phyloP scores from a whole-genome alignment of 176 grass and related monocot genomes.

The Elaeis guineensis region DNA sequence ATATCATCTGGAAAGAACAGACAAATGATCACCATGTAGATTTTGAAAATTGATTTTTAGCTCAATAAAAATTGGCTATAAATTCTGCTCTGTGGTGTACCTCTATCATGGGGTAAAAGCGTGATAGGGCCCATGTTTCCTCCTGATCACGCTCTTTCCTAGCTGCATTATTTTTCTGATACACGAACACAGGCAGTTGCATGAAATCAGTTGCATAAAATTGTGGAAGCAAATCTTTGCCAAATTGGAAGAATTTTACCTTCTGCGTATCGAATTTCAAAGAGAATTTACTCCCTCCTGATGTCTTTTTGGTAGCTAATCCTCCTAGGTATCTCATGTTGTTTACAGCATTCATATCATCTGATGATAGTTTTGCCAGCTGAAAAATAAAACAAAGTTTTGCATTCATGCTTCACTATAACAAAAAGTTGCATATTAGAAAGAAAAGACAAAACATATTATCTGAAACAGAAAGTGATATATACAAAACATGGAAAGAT shows the following conservation, averaged over 20 bases:
- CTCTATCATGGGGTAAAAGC: constrained; percentile 86
- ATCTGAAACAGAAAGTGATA: too few species aligned
- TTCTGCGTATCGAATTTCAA: constrained; percentile 86
- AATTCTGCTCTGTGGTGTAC: constrained; percentile 13
- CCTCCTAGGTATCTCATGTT: constrained; percentile 68
- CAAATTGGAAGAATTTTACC: constrained; percentile 28
- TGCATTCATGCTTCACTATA: not conserved
- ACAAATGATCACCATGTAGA: too few species aligned
- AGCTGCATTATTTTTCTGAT: constrained; percentile 79
- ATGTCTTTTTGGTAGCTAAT: constrained; percentile 41
- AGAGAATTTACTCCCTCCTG: constrained; percentile 44
- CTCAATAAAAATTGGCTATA: constrained; percentile 3
- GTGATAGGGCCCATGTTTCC: constrained; percentile 66
- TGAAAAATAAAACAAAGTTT: constrained; percentile 24
- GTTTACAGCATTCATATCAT: constrained; percentile 68
- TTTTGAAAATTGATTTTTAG: too few species aligned
- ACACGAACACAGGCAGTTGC: not conserved
- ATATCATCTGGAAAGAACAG: too few species aligned
- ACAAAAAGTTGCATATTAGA: too few species aligned
- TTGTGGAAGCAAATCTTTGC: constrained; percentile 8
- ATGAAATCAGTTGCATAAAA: not conserved
- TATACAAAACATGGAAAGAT: too few species aligned
- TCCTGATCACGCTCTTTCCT: constrained; percentile 65
- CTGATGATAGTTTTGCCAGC: constrained; percentile 73
- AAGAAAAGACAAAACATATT: too few species aligned